Conservation (phyloP, 129 eudicot species). For the Oenanthe sinensis region DNA sequence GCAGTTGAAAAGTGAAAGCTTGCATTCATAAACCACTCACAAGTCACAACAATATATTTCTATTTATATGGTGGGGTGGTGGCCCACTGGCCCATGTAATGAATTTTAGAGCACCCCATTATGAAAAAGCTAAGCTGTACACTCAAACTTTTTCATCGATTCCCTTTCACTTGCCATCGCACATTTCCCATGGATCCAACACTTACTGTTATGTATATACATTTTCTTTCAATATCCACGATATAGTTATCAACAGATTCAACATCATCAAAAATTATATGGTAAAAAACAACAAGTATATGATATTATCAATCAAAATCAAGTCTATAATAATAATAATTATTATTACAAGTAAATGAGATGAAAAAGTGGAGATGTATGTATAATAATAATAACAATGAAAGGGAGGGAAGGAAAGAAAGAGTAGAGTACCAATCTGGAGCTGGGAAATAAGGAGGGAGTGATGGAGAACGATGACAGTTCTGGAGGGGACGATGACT, state of each 20-base stretch:
- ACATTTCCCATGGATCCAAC: background rate
- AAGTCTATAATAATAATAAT: no score
- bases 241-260: no score
- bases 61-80: no score
- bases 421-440: slow-evolving; percentile 45
- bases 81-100: background rate
- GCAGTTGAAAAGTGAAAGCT: background rate
- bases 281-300: no score
- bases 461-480: slow-evolving; percentile 75
- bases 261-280: no score
- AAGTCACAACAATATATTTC: no score
- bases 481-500: slow-evolving; percentile 59
- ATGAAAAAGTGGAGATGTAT: no score
- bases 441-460: slow-evolving; percentile 42
- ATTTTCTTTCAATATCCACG: no score
- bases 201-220: no score
- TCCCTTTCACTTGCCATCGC: background rate
- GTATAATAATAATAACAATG: no score
- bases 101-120: background rate
- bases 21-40: background rate
- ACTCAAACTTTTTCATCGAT: background rate
- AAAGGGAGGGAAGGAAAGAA: background rate
- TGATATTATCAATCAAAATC: no score
- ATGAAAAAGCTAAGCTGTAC: background rate
- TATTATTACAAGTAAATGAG: no score